Evolutionary conservation across 2,329 filamentous ascomycete genomes (phyloP).

Genomic region (Ceratocystis variospora): DNA sequence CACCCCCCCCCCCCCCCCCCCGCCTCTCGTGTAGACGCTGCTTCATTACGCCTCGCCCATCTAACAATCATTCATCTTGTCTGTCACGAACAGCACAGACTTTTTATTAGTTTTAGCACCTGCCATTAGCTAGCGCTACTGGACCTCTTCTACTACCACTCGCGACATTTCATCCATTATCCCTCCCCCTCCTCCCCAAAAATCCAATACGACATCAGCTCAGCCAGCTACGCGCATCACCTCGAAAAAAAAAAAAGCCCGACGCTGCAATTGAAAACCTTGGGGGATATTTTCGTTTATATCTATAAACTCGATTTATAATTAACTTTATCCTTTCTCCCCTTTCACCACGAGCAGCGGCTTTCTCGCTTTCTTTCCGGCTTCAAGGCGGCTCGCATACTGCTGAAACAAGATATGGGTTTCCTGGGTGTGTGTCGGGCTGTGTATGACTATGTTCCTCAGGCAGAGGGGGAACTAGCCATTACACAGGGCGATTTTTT

Average conservation of each 20-base stretch:
- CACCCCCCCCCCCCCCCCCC: too few relatives aligned
- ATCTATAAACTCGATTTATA: neutral
- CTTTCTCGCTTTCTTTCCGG: neutral
- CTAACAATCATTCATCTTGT: neutral
- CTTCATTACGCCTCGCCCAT: neutral
- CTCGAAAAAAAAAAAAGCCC: neutral
- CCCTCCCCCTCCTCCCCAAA: neutral
- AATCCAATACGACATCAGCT: neutral
- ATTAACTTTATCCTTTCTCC: neutral
- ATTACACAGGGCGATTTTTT: slow-evolving; percentile 78
- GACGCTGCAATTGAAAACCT: neutral
- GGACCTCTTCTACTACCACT: neutral
- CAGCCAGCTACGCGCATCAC: slow-evolving; percentile 1
- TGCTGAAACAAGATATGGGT: slow-evolving; percentile 46
- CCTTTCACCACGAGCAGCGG: neutral
- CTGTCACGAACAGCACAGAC: slow-evolving; percentile 1
- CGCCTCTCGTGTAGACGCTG: neutral
- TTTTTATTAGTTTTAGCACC: neutral
- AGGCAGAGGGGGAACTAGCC: slow-evolving; percentile 71
- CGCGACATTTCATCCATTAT: neutral
- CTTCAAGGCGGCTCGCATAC: neutral
- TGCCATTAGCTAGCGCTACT: neutral
- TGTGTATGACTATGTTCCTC: slow-evolving; percentile 82
- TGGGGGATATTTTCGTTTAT: neutral
- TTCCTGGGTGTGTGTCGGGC: slow-evolving; percentile 86